These are phyloP conservation scores for Galeopsis tetrahit DNA, from an alignment of 257 asterid species.

Conservation along the genomic window DNA sequence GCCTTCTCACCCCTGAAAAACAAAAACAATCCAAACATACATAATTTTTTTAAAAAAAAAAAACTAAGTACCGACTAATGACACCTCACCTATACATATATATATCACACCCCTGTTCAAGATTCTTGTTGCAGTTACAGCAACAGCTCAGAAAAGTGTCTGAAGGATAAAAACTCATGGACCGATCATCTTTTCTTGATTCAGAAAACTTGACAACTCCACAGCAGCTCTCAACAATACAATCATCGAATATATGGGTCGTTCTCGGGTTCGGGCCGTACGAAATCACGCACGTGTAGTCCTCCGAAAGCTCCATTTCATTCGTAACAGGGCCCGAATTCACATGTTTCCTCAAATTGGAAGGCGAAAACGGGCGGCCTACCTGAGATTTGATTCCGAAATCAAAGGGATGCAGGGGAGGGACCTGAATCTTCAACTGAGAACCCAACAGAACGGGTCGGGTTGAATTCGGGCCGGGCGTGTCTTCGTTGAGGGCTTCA, in stretches of 20 bases:
- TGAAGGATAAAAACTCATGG: conserved; percentile 53
- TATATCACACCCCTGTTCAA: conserved; percentile 70
- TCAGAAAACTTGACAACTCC: conserved; percentile 57
- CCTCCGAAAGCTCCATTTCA: conserved; percentile 93
- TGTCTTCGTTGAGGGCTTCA: conserved; percentile 59
- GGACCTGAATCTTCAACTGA: conserved; percentile 62
- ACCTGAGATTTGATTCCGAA: conserved; percentile 69
- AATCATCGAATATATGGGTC: conserved; percentile 81
- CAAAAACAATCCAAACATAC: not conserved
- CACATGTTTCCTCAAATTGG: conserved; percentile 49
- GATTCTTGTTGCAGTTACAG: conserved; percentile 68
- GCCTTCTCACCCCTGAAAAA: conserved; percentile 73
- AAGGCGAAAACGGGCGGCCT: conserved; percentile 48
- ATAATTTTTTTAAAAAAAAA: too few relatives aligned
- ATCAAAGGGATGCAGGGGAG: conserved; percentile 37
- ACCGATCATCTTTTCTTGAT: conserved; percentile 35
- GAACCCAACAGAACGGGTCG: conserved; percentile 73
- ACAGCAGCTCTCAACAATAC: conserved; percentile 71
- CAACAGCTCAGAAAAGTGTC: conserved; percentile 75
- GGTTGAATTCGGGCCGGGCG: conserved; percentile 43
- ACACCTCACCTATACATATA: conserved; percentile 77
- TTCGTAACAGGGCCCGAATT: conserved; percentile 36
- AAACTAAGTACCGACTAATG: not conserved
- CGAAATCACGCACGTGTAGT: conserved; percentile 82
- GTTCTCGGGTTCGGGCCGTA: conserved; percentile 84